phyloP scores from a whole-genome alignment of 129 eudicot genomes.

The Oenanthe sinensis region DNA sequence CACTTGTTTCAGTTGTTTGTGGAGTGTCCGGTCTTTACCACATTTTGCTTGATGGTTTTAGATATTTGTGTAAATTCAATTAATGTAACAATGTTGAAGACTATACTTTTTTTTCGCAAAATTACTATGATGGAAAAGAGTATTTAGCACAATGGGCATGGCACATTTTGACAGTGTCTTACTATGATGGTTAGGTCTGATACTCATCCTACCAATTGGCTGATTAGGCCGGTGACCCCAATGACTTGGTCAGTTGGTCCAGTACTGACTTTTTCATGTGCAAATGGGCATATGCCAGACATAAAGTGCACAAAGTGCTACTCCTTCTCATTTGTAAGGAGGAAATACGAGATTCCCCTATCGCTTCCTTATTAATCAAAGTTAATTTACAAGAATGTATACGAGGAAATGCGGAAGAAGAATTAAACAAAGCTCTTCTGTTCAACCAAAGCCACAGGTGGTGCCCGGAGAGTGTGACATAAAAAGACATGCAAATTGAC shows the following conservation, averaged over 20 bases:
- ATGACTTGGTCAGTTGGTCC: slow-evolving; percentile 11
- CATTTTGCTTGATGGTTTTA: background rate
- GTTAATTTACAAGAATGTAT: slow-evolving; percentile 11
- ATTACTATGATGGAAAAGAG: background rate
- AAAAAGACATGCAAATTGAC: slow-evolving; percentile 21
- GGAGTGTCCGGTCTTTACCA: background rate
- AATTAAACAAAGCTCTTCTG: slow-evolving; percentile 8
- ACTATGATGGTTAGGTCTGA: background rate
- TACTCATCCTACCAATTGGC: background rate
- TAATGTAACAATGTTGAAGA: background rate
- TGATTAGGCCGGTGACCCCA: slow-evolving; percentile 5
- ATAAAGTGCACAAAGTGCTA: slow-evolving; percentile 9
- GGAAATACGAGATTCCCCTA: slow-evolving; percentile 7
- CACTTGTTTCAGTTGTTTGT: background rate
- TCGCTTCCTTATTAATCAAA: slow-evolving; percentile 1
- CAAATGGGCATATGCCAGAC: background rate
- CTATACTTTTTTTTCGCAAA: background rate
- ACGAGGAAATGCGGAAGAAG: background rate
- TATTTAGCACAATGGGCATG: background rate
- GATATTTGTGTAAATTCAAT: background rate
- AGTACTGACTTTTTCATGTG: background rate
- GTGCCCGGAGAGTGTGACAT: slow-evolving; percentile 15
- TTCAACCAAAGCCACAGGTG: slow-evolving; percentile 7
- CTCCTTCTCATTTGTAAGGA: slow-evolving; percentile 6
- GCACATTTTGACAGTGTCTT: background rate